Base-by-base conservation (phyloP, 2,329 filamentous ascomycete genomes). In the Cyanodermella asteris region DNA sequence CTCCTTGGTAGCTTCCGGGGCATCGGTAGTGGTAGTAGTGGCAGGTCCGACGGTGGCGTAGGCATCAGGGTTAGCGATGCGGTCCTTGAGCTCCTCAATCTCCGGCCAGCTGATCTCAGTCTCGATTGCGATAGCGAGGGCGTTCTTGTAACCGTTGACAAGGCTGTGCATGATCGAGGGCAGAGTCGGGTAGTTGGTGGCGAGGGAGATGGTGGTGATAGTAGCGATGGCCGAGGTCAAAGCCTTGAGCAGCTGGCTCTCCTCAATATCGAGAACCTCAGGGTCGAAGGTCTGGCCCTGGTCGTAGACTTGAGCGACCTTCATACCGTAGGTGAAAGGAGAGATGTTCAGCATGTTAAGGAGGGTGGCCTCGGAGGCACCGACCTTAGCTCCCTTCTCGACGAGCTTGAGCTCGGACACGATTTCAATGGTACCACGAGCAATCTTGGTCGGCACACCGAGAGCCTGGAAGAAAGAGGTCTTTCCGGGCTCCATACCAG, bases 401-500 rank as follows among this genome's bases (percentile, higher is more conserved):
- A 94, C 75, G 56, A 97, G 77, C 77, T 93, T 94, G 46, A 97
- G 67, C 53, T 97, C 87, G 46, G 72, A 65, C 38, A 82, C 93
- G 53, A 97, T 97, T 78, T 97, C 87, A 62, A 97, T 97, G 62
- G 87, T 97, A 90, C 87, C 90, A 91, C 87, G 87, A 54, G 87
- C 87, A 63, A 97, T 97, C 81, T 97, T 97, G 71, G 87, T 97
- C 53, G 87, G 87, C 54, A 97, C 81, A 80, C 84, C 84, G 60
- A 97, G 87, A 49, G 87, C 87, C 74, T 97, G 87, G 82, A 97
- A 97, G 81, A 97, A 97, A 53, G 87, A 94, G 50, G 87, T 97
- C 77, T 97, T 97, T 59, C 90, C 90, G 53, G 87, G 90, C 61
- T 97, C 87, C 87, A 97, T 97, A 64, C 87, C 87, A 49, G 87